Percentiles rank a stretch among this genome's conserved stretches.
These are phyloP conservation scores for Ailanthus altissimus DNA, from an alignment of 345 rosid genomes.

Conservation along the genomic window DNA sequence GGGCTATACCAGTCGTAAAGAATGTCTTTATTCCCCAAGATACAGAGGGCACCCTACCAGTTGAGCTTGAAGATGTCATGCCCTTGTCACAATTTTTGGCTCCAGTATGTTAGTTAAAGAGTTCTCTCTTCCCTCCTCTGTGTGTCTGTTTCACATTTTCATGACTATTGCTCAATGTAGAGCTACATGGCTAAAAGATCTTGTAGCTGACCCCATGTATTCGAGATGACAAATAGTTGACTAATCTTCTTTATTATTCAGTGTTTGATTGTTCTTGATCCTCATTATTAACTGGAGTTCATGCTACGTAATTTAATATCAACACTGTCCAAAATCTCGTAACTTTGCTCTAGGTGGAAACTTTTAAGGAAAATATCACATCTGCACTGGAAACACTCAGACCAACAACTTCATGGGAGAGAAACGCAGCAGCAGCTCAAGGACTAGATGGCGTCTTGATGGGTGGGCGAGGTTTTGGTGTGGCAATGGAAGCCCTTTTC, in stretches of 20 bases:
- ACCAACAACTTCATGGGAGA: constrained; percentile 96
- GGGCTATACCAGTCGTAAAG: constrained; percentile 85
- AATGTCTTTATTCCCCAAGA: constrained; percentile 83
- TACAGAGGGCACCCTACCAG: constrained; percentile 56
- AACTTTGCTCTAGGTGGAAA: constrained; percentile 64
- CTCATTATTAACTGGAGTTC: neutral
- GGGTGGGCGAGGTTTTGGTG: constrained; percentile 98
- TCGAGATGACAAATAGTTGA: neutral
- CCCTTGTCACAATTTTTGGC: constrained; percentile 87
- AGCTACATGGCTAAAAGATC: neutral
- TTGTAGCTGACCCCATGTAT: neutral
- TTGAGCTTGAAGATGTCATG: constrained; percentile 95
- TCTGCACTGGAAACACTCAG: constrained; percentile 94
- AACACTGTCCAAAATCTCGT: neutral
- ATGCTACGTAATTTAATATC: neutral
- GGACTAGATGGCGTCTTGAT: constrained; percentile 81
- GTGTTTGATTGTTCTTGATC: constrained; percentile 6
- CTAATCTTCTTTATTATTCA: neutral
- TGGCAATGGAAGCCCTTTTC: constrained; percentile 92
- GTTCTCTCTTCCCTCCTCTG: neutral
- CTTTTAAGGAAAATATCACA: constrained; percentile 87
- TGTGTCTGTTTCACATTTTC: neutral
- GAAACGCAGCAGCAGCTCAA: constrained; percentile 77
- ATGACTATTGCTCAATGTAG: neutral
- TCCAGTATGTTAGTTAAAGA: constrained; percentile 55